Evolutionary conservation across 1,284 basidiomycete species (phyloP), one percentile per base, ranked within the genome.

Genomic region (Malassezia sp.): DNA sequence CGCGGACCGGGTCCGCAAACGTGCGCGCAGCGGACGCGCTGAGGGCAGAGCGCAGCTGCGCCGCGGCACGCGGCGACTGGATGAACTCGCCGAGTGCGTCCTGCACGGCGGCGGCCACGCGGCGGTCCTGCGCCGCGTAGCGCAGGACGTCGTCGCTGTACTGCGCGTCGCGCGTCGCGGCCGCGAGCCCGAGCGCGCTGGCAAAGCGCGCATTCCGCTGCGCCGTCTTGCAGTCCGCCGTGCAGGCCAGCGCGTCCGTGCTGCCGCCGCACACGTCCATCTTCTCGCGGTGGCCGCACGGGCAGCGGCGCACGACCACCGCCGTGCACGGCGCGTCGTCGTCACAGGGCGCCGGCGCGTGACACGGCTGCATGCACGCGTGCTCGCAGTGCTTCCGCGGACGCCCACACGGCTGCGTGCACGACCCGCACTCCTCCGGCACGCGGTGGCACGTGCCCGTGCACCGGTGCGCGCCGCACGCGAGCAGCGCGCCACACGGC

Each of bases 161-260:
- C 24, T n/a, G 12, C 20, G 33, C 28, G 3, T 46, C 22, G 9
- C 54, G 52, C 49, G 61, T 62, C 5, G 43, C 20, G 4, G 53
- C 57, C 11, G 52, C 57, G 21, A 70, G 54, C 14, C 67, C 67
- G 4, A 70, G 49, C 7, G 67, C 67, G 35, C 64, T 61, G 22
- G 67, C 65, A 5, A 70, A 49, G 44, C 57, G 59, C 11, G 63
- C 61, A 36, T 70, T 70, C n/a, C 67, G 56, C 50, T 63, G 60
- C 5, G 67, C 67, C 9, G 67, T 48, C 22, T 54, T 45, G 47
- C 67, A 70, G 14, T 55, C 54, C 37, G 43, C n/a, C 17, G 38
- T 67, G 56, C 66, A 69, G 46, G 57, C 59, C 32, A 67, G 58
- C 2, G 31, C 41, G n/a, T 37, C 42, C n/a, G n/a, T n/a, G 15